Percentiles rank a stretch among this genome's conserved stretches.
Evolutionary conservation across 2,329 filamentous ascomycete genomes (phyloP).

Genomic region (Chrysosphaeria jannelii): DNA sequence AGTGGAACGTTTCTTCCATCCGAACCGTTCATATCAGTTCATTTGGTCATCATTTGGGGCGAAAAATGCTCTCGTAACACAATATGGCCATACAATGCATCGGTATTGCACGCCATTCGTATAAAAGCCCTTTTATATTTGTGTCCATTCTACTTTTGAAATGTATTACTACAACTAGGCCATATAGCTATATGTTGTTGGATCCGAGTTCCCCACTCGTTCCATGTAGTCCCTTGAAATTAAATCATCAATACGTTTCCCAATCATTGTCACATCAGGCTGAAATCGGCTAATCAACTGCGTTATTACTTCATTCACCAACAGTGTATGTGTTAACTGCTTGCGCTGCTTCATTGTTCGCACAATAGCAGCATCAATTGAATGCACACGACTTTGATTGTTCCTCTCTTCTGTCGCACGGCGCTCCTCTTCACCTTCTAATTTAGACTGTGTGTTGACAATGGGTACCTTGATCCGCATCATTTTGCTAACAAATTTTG

Average conservation of each 20-base stretch:
- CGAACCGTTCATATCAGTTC: too few relatives aligned
- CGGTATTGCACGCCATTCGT: too few relatives aligned
- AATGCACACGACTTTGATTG: conserved; percentile 36
- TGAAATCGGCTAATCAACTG: conserved; percentile 40
- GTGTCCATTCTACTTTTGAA: too few relatives aligned
- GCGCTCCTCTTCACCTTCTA: conserved; percentile 42
- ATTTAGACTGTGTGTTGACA: conserved; percentile 52
- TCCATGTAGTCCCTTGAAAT: conserved; percentile 54
- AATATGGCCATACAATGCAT: too few relatives aligned
- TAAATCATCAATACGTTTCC: conserved; percentile 50
- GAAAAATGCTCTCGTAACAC: too few relatives aligned
- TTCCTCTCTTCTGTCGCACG: conserved; percentile 49
- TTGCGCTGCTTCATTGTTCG: conserved; percentile 74
- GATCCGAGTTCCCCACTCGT: conserved; percentile 33
- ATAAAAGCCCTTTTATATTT: too few relatives aligned
- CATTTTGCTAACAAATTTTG: conserved; percentile 50
- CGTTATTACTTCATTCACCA: conserved; percentile 41
- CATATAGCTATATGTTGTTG: conserved; percentile 38
- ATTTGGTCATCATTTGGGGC: too few relatives aligned
- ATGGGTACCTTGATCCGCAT: conserved; percentile 75
- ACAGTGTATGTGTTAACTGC: conserved; percentile 33
- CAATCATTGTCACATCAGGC: conserved; percentile 48
- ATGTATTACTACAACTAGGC: conserved; percentile 18
- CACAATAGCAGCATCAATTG: conserved; percentile 49
- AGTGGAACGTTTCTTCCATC: too few relatives aligned